Conservation (phyloP, 768 basidiomycete species). For the Grammothele lineata region DNA sequence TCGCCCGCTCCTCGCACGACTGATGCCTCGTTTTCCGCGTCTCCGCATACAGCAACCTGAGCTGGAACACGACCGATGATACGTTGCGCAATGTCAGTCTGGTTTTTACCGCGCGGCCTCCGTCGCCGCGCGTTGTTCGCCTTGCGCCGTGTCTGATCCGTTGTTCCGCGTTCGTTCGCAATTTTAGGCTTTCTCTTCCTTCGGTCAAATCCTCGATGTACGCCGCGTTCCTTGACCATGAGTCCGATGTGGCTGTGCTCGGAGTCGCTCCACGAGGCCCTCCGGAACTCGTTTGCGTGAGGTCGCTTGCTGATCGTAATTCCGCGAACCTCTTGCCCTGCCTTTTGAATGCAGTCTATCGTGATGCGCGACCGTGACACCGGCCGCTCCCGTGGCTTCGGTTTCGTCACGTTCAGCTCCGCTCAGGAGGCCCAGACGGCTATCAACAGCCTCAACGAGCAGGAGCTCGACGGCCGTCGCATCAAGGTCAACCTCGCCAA, state of each 20-base stretch:
- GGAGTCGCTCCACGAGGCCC: conserved; percentile 6
- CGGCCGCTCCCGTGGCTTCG: conserved; percentile 94
- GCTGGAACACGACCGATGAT: conserved; percentile 96
- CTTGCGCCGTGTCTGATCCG: conserved; percentile 42
- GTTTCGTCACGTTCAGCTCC: conserved; percentile 80
- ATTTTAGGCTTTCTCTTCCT: conserved; percentile 75
- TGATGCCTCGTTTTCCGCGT: conserved; percentile 27
- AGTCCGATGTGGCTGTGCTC: conserved; percentile 19
- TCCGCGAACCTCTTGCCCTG: conserved; percentile 12
- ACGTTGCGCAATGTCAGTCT: conserved; percentile 82
- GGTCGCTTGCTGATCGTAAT: conserved; percentile 31
- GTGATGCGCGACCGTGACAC: conserved; percentile 99
- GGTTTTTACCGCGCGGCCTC: conserved; percentile 30
- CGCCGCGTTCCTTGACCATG: conserved; percentile 31
- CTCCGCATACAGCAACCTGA: conserved; percentile 78
- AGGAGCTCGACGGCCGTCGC: conserved; percentile 89
- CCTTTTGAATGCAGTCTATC: conserved; percentile 60
- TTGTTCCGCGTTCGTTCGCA: conserved; percentile 34
- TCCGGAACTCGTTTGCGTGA: background rate
- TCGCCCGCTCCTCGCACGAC: conserved; percentile 33
- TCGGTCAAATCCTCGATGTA: conserved; percentile 88
- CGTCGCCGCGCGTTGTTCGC: conserved; percentile 15
- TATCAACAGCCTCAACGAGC: conserved; percentile 76
- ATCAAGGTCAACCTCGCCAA: conserved; percentile 87
- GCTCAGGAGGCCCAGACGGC: conserved; percentile 70